Percentiles rank a stretch among this genome's conserved stretches.
Conservation (phyloP, 2,329 filamentous ascomycete species). For the Neophaeococcomyces aloes region DNA sequence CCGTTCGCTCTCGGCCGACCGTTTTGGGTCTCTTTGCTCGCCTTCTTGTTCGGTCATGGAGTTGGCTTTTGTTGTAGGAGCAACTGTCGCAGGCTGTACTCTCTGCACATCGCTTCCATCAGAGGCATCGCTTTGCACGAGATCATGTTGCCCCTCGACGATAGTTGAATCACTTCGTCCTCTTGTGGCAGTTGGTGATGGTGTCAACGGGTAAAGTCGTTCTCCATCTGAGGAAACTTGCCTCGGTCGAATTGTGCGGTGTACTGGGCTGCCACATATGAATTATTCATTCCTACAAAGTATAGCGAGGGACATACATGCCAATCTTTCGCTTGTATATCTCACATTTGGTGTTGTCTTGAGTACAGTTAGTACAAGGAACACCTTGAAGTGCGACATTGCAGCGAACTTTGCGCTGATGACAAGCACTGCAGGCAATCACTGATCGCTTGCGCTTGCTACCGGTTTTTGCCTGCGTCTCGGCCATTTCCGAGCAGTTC, state of each 20-base stretch:
- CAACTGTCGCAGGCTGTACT: not conserved
- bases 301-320: conserved; percentile 7
- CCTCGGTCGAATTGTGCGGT: conserved; percentile 6
- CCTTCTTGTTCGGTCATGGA: not conserved
- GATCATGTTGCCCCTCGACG: not conserved
- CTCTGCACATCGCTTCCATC: not conserved
- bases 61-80: not conserved
- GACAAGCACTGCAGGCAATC: conserved; percentile 20
- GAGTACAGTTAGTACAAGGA: conserved; percentile 22
- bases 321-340: conserved; percentile 11
- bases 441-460: not conserved
- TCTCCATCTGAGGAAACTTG: not conserved
- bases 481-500: no score
- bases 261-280: conserved; percentile 1
- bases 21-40: no score
- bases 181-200: conserved; percentile 5
- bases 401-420: conserved; percentile 25
- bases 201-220: conserved; percentile 9
- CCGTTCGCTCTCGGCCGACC: no score
- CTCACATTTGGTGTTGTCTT: conserved; percentile 11
- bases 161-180: not conserved
- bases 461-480: no score
- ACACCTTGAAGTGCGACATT: conserved; percentile 16
- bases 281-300: not conserved
- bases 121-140: conserved; percentile 1